Conservation (phyloP, 1,284 basidiomycete genomes). For the Mycena sp. region DNA sequence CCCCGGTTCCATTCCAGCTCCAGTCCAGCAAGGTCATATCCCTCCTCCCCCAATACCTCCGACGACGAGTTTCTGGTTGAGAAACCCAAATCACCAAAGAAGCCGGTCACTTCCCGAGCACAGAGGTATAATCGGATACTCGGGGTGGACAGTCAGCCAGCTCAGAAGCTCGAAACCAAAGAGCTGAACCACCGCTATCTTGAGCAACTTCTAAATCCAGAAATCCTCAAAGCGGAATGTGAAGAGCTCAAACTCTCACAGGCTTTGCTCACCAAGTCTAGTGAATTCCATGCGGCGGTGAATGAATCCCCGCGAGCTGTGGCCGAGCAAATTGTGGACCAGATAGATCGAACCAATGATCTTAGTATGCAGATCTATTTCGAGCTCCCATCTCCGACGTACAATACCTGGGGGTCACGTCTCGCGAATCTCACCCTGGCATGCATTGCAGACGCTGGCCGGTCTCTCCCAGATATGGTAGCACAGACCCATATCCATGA, state of each 20-base stretch:
- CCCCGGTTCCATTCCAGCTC: too few species aligned
- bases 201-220: neutral
- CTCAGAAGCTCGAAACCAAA: too few species aligned
- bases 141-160: too few species aligned
- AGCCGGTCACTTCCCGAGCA: too few species aligned
- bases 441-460: too few species aligned
- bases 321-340: neutral
- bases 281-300: neutral
- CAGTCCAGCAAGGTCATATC: too few species aligned
- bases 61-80: too few species aligned
- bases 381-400: neutral
- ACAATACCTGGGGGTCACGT: neutral
- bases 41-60: too few species aligned
- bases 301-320: neutral
- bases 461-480: neutral
- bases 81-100: too few species aligned
- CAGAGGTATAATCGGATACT: too few species aligned
- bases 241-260: neutral
- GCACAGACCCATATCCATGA: neutral
- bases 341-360: conserved; percentile 5
- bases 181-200: neutral
- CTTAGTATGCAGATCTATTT: conserved; percentile 9
- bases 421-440: neutral
- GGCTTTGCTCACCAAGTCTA: neutral
- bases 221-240: neutral